These are phyloP conservation scores for Botrytis paeoniae DNA, from an alignment of 2,329 filamentous ascomycete genomes.

Conservation along the genomic window DNA sequence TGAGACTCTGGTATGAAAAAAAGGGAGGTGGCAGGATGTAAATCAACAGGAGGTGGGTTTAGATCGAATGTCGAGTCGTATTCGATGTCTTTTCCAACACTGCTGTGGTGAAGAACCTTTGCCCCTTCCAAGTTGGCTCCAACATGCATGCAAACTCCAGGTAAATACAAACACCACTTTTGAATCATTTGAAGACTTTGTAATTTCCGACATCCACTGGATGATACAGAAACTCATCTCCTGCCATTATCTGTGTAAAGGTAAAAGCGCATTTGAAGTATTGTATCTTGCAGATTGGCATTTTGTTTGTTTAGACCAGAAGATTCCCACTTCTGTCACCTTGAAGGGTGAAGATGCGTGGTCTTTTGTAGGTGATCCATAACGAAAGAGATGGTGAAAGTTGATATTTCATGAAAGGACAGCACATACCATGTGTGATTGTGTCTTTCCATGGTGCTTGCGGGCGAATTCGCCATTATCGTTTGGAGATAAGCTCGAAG, in stretches of 20 bases:
- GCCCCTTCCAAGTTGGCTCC: slow-evolving; percentile 11
- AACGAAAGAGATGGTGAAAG: neutral
- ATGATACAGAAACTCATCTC: neutral
- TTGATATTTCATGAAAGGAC: neutral
- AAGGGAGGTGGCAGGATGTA: neutral
- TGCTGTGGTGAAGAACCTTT: slow-evolving; percentile 18
- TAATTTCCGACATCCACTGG: neutral
- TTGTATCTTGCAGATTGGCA: neutral
- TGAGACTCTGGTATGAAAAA: neutral
- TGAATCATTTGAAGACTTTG: neutral
- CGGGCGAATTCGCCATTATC: slow-evolving; percentile 51
- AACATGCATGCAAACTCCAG: slow-evolving; percentile 25
- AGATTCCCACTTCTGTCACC: neutral
- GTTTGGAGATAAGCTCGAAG: slow-evolving; percentile 37
- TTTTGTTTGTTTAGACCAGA: neutral
- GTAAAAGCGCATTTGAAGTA: neutral
- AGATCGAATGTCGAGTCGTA: slow-evolving; percentile 3
- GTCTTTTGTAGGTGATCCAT: neutral
- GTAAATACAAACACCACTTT: slow-evolving; percentile 25
- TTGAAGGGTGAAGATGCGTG: neutral
- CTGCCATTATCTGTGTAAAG: neutral
- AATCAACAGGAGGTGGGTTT: neutral
- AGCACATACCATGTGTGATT: slow-evolving; percentile 76
- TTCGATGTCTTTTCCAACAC: neutral
- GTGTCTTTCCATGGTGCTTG: slow-evolving; percentile 80